Evolutionary conservation across 495 filamentous ascomycete species (phyloP).

Genomic region (Penicillium cinerascens): DNA sequence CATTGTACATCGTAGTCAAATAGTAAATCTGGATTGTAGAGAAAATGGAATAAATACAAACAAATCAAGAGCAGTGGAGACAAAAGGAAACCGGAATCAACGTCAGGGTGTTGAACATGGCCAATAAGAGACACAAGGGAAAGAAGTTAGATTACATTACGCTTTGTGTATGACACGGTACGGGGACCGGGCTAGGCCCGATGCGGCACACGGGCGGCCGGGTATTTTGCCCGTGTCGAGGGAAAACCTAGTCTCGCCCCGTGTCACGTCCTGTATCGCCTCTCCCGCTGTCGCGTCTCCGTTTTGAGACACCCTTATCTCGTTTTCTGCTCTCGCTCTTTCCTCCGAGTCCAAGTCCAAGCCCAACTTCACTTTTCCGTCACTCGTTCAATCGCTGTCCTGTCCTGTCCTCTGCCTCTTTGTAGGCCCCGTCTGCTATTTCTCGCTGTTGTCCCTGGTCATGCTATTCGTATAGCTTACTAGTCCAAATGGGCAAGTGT

Average conservation of each 20-base stretch:
- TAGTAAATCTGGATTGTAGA: background rate
- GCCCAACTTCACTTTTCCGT: slow-evolving; percentile 8
- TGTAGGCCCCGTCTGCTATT: background rate
- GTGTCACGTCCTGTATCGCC: slow-evolving; percentile 23
- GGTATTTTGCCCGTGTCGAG: background rate
- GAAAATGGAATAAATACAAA: background rate
- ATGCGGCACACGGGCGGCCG: slow-evolving; percentile 1
- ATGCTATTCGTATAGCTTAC: slow-evolving; percentile 31
- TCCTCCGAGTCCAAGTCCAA: slow-evolving; percentile 1
- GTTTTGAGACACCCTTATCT: slow-evolving; percentile 21
- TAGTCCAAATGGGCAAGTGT: slow-evolving; percentile 51
- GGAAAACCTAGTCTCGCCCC: slow-evolving; percentile 8
- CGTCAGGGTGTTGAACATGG: background rate
- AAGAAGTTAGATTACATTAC: background rate
- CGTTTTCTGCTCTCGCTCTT: background rate
- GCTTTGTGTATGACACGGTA: slow-evolving; percentile 7
- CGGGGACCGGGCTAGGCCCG: slow-evolving; percentile 10
- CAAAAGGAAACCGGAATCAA: background rate
- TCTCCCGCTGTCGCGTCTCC: slow-evolving; percentile 22
- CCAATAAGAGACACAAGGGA: background rate
- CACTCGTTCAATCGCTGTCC: slow-evolving; percentile 15
- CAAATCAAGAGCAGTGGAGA: background rate
- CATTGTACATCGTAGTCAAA: background rate
- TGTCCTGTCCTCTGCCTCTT: background rate
- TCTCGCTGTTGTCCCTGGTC: slow-evolving; percentile 18